Conservation (phyloP, 2,329 filamentous ascomycete species). For the Xylaria sp. region DNA sequence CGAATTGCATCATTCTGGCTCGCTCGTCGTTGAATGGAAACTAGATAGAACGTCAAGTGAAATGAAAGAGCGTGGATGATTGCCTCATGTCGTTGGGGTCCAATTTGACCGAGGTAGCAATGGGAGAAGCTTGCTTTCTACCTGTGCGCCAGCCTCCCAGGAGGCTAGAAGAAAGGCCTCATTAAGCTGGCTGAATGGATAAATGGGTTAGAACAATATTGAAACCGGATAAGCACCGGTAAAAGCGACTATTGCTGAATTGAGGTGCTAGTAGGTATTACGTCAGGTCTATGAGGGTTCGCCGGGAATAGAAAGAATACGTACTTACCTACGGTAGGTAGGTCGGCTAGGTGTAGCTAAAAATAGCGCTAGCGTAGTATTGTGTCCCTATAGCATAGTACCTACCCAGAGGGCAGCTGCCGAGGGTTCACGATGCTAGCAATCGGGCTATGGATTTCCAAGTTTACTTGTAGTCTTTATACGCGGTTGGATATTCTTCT, state of each 20-base stretch:
- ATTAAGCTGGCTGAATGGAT: too few relatives aligned
- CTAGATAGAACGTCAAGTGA: not conserved
- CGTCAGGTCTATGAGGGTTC: not conserved
- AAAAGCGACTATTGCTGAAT: constrained; percentile 1
- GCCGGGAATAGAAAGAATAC: not conserved
- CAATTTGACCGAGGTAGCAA: not conserved
- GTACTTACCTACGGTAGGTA: not conserved
- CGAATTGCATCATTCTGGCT: constrained; percentile 13
- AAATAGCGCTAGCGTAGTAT: constrained; percentile 9
- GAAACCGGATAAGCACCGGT: not conserved
- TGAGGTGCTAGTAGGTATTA: not conserved
- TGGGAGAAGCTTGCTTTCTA: not conserved
- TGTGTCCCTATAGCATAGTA: too few relatives aligned
- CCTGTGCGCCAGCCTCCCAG: not conserved
- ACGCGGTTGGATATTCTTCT: too few relatives aligned
- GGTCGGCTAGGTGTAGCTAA: not conserved
- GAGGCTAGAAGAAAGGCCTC: too few relatives aligned
- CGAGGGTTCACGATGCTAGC: too few relatives aligned
- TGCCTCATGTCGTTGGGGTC: constrained; percentile 4
- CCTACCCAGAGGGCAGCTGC: too few relatives aligned
- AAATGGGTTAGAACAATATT: not conserved
- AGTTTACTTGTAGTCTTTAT: too few relatives aligned
- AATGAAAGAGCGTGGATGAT: not conserved
- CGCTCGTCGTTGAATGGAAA: not conserved
- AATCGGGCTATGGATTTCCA: too few relatives aligned